Evolutionary conservation across 768 basidiomycete species (phyloP), one percentile per base, ranked within the genome.

Genomic region (Kockovaella imperatae): DNA sequence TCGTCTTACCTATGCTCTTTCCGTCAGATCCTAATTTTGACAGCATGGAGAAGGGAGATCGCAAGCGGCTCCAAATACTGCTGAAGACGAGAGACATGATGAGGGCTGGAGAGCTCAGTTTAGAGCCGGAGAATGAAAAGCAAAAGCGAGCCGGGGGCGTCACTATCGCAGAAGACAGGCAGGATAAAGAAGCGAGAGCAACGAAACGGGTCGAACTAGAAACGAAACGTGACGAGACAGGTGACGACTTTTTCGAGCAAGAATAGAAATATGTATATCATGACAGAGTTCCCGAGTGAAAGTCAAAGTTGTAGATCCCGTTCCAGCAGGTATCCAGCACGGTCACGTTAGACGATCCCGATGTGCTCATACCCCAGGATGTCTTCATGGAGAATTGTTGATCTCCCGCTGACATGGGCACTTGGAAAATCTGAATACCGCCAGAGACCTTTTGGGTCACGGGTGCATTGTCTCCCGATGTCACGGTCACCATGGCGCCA

Each of bases 261-360:
- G 48, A 49, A 15, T 43, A 49, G 28, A 10, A 10, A 21, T 25
- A 42, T 23, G 25, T 6, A 3, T 29, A 24, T 28, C 2, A 45
- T 38, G 23, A 20, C 31, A 68, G 17, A 2, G 57, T 41, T 5
- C 64, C 66, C 3, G 63, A 52, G 39, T 67, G 60, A 48, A 63
- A 64, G 44, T 70, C 69, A 56, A 57, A 70, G 57, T 70, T 70
- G 53, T 70, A 70, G 5, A 62, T 67, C 11, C 65, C 62, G 31
- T 62, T 62, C 68, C 68, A 64, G 45, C 68, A 70, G 17, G 53
- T 45, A 15, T 52, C 55, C 32, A 42, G 57, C 35, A 60, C 46
- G n/a, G 46, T 45, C 6, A 60, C 52, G 30, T 43, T 57, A 6
- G 45, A 46, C 17, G 26, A 21, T 29, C 47, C 58, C n/a, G 25